Conservation (phyloP, 257 asterid species). For the Jacaranda mimosifolia region DNA sequence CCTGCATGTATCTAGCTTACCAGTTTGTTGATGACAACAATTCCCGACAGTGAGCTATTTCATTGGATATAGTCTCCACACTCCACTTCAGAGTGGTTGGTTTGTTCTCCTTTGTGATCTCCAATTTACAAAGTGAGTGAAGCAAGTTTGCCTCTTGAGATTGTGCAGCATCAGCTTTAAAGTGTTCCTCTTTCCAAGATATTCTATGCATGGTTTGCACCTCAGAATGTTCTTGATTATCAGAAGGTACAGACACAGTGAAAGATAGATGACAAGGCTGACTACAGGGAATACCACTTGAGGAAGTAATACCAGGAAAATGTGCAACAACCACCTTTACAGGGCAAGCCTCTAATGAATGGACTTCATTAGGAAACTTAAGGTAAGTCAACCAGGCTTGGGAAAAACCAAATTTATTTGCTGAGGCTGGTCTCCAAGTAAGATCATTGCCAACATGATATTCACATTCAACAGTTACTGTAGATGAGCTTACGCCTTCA, state of each 20-base stretch:
- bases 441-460: constrained; percentile 47
- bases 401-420: constrained; percentile 56
- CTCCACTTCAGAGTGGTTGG: constrained; percentile 51
- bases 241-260: constrained; percentile 51
- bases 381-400: constrained; percentile 75
- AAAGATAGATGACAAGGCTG: constrained; percentile 59
- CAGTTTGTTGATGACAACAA: constrained; percentile 73
- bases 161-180: constrained; percentile 47
- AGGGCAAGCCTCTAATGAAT: constrained; percentile 51
- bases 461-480: constrained; percentile 71
- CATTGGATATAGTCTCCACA: constrained; percentile 61
- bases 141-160: constrained; percentile 48
- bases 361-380: constrained; percentile 58
- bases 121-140: constrained; percentile 50
- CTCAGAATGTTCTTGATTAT: constrained; percentile 45
- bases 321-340: constrained; percentile 66
- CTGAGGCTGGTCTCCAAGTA: constrained; percentile 76
- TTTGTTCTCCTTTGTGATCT: constrained; percentile 46
- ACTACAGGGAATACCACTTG: constrained; percentile 58
- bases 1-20: constrained; percentile 50
- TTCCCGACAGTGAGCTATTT: constrained; percentile 77
- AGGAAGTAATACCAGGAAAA: constrained; percentile 66
- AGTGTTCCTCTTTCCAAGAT: constrained; percentile 69
- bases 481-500: constrained; percentile 72
- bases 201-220: constrained; percentile 47